Base-by-base conservation (phyloP, 257 asterid species). In the Plantago elongata region DNA sequence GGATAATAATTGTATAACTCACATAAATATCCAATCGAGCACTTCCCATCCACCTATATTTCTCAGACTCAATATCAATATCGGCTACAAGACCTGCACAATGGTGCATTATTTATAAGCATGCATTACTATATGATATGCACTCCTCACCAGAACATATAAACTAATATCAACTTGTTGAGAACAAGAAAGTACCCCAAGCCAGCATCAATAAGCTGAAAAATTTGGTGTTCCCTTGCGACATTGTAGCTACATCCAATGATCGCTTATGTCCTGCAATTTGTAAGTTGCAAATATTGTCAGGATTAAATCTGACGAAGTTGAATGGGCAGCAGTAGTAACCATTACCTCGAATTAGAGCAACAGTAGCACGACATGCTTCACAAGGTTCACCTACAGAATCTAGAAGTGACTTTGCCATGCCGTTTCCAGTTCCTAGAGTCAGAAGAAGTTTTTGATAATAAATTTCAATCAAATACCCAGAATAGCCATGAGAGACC, bases 1-100 rank as follows among this genome's bases (percentile, higher is more conserved):
- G 54, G 54, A 51, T 14, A 54, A 51, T 16, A 43, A 45, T 22
- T 37, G 55, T 61, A 64, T 52, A 61, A 75, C 98, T 84, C 77
- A 91, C 98, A 64, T 91, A 88, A 79, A 91, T 79, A 81, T 87
- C 97, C 60, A 93, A 68, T 11, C 99, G 97, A 57, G 90, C 87
- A 79, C 97, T 83, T 58, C 99, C 99, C 99, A 93, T 87, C 97
- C 99, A 93, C 79, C 99, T 74, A 77, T 89, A 89, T 71, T 83
- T 87, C 90, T 89, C 97, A 22, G 97, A 93, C 83, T 93, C 99
- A 3, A 93, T 93, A 61, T 93, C 99, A 57, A 89, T 87, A 70
- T 93, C 99, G 65, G 96, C 99, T 69, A 93, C 82, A 58, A 89
- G 94, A 73, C 98, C 98, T 90, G 83, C 61, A 34, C 40, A 77